These are phyloP conservation scores for Ascocoryne sarcoides DNA, from an alignment of 2,329 filamentous ascomycete genomes.

Conservation along the genomic window DNA sequence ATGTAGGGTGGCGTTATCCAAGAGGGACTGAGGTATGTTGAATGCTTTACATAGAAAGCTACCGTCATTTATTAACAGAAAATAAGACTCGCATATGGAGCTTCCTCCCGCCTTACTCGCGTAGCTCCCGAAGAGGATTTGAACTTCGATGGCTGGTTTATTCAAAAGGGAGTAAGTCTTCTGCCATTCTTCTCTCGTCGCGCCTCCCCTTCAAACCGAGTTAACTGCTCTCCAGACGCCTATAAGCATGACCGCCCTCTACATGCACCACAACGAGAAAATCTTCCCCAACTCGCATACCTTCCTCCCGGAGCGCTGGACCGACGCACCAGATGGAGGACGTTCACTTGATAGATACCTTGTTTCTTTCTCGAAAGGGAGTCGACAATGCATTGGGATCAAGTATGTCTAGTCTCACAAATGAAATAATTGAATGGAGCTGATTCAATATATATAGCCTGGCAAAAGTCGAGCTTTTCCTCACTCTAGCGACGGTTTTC, in stretches of 20 bases:
- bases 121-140: slow-evolving; percentile 15
- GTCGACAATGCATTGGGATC: slow-evolving; percentile 34
- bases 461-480: slow-evolving; percentile 16
- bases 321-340: slow-evolving; percentile 26
- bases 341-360: slow-evolving; percentile 30
- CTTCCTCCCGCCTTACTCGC: slow-evolving; percentile 10
- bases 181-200: background rate
- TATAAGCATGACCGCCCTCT: slow-evolving; percentile 32
- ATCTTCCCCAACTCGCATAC: slow-evolving; percentile 31
- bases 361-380: slow-evolving; percentile 35
- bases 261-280: slow-evolving; percentile 33
- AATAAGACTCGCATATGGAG: slow-evolving; percentile 13
- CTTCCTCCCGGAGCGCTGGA: slow-evolving; percentile 35
- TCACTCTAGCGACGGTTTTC: background rate
- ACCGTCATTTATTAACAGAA: too few species aligned
- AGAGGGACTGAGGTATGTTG: background rate
- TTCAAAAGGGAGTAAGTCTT: background rate
- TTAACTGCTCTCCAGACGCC: slow-evolving; percentile 19
- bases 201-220: slow-evolving; percentile 10
- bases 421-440: background rate
- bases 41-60: too few species aligned
- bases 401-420: slow-evolving; percentile 9
- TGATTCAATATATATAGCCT: slow-evolving; percentile 6
- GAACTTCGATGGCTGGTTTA: slow-evolving; percentile 5
- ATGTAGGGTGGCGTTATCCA: background rate